Evolutionary conservation across 768 basidiomycete species (phyloP).

Genomic region (Lactarius akahatsu): DNA sequence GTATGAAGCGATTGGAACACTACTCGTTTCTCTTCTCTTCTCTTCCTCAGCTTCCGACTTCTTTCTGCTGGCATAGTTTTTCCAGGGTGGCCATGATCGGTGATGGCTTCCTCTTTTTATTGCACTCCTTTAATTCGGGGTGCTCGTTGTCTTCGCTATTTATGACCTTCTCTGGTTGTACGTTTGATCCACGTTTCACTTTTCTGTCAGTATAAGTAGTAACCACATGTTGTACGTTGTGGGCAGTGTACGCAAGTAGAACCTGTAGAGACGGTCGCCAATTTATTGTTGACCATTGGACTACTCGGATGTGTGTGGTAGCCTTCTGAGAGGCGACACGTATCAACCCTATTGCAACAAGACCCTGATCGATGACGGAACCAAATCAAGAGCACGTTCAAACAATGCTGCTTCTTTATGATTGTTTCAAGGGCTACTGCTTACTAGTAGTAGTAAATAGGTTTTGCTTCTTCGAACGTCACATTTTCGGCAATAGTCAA

Average conservation of each 20-base stretch:
- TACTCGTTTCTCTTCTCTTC: background rate
- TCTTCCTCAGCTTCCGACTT: conserved; percentile 6
- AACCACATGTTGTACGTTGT: conserved; percentile 3
- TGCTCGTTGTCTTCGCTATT: conserved; percentile 8
- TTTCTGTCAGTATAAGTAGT: background rate
- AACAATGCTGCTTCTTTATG: background rate
- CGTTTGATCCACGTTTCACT: background rate
- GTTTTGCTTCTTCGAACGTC: background rate
- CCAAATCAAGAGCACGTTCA: background rate
- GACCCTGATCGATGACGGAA: background rate
- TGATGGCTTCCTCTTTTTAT: background rate
- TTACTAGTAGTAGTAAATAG: background rate
- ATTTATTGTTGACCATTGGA: background rate
- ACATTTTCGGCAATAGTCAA: background rate
- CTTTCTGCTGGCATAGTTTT: conserved; percentile 5
- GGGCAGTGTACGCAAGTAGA: conserved; percentile 1
- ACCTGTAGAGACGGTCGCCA: background rate
- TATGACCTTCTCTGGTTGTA: conserved; percentile 11
- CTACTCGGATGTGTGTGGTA: background rate
- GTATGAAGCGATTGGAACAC: background rate
- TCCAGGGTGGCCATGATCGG: background rate
- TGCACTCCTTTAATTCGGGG: conserved; percentile 15
- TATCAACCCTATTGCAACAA: background rate
- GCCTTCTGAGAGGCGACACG: background rate
- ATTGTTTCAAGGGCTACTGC: background rate